Percentiles rank a stretch among this genome's conserved stretches.
These are phyloP conservation scores for Ustulina deusta DNA, from an alignment of 2,329 filamentous ascomycete genomes.

Conservation along the genomic window DNA sequence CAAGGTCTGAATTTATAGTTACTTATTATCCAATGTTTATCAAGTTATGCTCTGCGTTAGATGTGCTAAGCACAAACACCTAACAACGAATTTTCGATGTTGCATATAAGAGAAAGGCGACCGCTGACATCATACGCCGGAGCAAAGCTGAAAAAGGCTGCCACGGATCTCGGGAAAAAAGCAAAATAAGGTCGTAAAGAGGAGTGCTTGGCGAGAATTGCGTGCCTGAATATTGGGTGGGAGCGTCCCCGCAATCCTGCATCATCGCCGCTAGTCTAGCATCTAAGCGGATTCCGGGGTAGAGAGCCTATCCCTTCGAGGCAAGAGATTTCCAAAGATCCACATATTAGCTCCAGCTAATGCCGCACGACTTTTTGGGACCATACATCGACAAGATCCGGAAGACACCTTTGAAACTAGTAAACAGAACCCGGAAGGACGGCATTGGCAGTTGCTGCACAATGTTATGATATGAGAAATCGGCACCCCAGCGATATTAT, in stretches of 20 bases:
- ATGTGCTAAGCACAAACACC: too few species aligned
- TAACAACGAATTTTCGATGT: too few species aligned
- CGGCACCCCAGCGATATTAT: not conserved
- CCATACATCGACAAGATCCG: not conserved
- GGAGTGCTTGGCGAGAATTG: constrained; percentile 6
- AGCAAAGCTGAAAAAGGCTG: too few species aligned
- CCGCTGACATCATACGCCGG: too few species aligned
- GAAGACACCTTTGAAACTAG: constrained; percentile 18
- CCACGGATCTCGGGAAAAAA: too few species aligned
- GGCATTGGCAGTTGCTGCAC: not conserved
- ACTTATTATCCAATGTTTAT: too few species aligned
- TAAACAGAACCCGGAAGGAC: not conserved
- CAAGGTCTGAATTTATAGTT: too few species aligned
- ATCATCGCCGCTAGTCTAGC: constrained; percentile 21
- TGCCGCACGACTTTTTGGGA: constrained; percentile 8
- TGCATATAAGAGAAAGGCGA: too few species aligned
- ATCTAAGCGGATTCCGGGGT: constrained; percentile 24
- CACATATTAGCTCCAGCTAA: constrained; percentile 9
- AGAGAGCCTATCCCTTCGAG: constrained; percentile 21
- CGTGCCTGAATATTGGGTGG: not conserved
- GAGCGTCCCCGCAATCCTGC: constrained; percentile 22
- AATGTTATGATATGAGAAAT: constrained; percentile 6
- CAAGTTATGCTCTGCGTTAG: too few species aligned
- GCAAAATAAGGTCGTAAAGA: too few species aligned
- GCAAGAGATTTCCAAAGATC: constrained; percentile 30